Conservation (phyloP, 495 filamentous ascomycete species). For the Penicillium fimorum region DNA sequence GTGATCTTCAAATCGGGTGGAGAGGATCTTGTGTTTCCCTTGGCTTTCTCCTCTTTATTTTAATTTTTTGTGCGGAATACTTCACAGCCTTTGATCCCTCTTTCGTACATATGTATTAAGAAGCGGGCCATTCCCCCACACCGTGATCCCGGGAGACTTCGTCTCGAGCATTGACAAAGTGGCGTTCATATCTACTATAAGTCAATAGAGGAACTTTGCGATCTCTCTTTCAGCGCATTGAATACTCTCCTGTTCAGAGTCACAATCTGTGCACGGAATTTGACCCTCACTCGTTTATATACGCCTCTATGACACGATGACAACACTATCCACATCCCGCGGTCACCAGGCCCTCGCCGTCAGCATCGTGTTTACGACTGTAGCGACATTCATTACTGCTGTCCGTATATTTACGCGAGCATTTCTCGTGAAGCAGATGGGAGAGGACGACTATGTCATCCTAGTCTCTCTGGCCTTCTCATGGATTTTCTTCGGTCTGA, state of each 20-base stretch:
- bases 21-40: neutral
- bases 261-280: neutral
- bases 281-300: neutral
- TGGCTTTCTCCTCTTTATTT: neutral
- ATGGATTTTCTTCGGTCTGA: slow-evolving; percentile 37
- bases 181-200: neutral
- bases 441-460: slow-evolving; percentile 51
- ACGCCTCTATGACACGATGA: slow-evolving; percentile 26
- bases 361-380: slow-evolving; percentile 32
- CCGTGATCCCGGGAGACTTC: neutral
- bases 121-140: slow-evolving; percentile 4
- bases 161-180: neutral
- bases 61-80: neutral
- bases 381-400: slow-evolving; percentile 31
- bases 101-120: slow-evolving; percentile 4
- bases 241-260: neutral
- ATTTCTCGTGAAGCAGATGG: slow-evolving; percentile 55
- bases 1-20: neutral
- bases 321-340: slow-evolving; percentile 29
- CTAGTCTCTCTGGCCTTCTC: slow-evolving; percentile 28
- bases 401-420: slow-evolving; percentile 53
- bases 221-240: neutral
- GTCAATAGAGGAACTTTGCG: neutral
- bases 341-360: slow-evolving; percentile 31
- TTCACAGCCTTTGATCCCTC: neutral